Percentiles rank a stretch among this genome's conserved stretches.
Evolutionary conservation across 805 yeast species (phyloP).

Genomic region (Schizosaccharomyces osmophilus): DNA sequence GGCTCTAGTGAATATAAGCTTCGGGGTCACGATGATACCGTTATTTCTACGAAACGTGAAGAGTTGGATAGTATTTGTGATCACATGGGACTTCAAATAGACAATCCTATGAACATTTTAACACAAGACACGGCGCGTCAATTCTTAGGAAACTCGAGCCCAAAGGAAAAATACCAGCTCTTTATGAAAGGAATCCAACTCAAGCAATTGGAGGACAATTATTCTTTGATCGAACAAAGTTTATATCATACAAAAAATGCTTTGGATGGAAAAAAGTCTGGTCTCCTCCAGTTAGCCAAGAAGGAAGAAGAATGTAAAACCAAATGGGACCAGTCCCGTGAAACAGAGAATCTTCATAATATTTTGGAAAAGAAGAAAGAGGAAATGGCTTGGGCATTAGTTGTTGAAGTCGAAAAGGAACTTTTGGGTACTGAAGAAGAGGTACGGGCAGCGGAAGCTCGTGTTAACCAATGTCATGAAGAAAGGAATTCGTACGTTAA

Average conservation of each 20-base stretch:
- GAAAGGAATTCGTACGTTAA: not conserved
- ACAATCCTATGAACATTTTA: conserved; percentile 74
- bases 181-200: conserved; percentile 64
- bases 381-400: conserved; percentile 8
- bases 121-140: conserved; percentile 88
- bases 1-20: conserved; percentile 31
- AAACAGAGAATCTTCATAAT: conserved; percentile 4
- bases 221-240: conserved; percentile 18
- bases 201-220: conserved; percentile 26
- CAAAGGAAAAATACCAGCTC: conserved; percentile 43
- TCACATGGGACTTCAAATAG: conserved; percentile 52
- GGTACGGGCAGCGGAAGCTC: not conserved
- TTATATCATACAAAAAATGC: conserved; percentile 16
- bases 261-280: conserved; percentile 11
- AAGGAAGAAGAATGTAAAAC: conserved; percentile 16
- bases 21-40: conserved; percentile 25
- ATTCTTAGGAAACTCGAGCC: conserved; percentile 55
- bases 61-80: conserved; percentile 46
- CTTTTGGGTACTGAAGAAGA: not conserved
- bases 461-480: not conserved
- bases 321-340: conserved; percentile 5
- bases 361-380: conserved; percentile 2
- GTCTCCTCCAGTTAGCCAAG: conserved; percentile 18
- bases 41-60: conserved; percentile 33
- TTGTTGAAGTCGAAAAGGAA: conserved; percentile 3